Percentiles rank a stretch among this genome's conserved stretches.
Evolutionary conservation across 2,329 filamentous ascomycete species (phyloP).

Genomic region (Pseudogymnoascus sp.): DNA sequence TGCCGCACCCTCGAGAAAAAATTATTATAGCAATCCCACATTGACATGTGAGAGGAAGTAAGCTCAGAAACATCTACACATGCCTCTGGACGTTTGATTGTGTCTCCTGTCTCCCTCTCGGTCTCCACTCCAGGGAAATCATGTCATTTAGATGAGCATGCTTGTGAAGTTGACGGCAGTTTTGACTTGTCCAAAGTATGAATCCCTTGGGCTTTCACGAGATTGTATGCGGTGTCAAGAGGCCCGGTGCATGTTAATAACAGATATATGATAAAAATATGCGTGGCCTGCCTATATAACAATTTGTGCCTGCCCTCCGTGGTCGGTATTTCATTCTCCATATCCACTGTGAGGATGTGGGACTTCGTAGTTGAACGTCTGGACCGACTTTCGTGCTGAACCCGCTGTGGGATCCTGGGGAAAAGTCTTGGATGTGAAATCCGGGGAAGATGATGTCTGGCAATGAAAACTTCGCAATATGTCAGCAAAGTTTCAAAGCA

Average conservation of each 20-base stretch:
- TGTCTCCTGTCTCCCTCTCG: not conserved
- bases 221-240: not conserved
- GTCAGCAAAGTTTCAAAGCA: not conserved
- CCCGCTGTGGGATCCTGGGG: not conserved
- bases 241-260: not conserved
- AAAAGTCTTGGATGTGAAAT: not conserved
- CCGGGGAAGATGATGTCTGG: not conserved
- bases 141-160: slow-evolving; percentile 5
- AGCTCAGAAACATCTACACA: not conserved
- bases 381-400: not conserved
- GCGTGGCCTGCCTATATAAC: not conserved
- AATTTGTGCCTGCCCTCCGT: not conserved
- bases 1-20: not conserved
- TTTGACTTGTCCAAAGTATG: not conserved
- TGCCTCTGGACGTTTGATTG: not conserved
- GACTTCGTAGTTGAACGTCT: not conserved
- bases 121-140: slow-evolving; percentile 2
- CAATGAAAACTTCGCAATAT: slow-evolving; percentile 2
- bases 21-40: not conserved
- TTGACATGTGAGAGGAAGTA: slow-evolving; percentile 3
- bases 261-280: not conserved
- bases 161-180: not conserved
- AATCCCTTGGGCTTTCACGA: not conserved
- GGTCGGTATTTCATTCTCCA: not conserved
- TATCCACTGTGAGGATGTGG: not conserved